Base-by-base conservation (phyloP, 345 rosid genomes). In the Draba incana region DNA sequence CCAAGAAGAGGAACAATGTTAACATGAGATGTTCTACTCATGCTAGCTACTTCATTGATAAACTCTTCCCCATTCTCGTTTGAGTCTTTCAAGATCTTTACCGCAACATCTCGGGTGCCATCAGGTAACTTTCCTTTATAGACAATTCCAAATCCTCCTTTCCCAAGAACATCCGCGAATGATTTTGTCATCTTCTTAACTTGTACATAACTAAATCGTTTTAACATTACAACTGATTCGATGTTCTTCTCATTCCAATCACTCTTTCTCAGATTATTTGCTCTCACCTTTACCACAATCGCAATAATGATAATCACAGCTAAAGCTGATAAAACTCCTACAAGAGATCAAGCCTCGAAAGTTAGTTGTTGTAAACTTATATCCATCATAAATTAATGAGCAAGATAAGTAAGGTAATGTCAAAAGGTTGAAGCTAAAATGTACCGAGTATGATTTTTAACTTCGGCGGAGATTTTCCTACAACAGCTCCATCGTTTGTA, bases 11-110 rank as follows among this genome's bases (percentile, higher is more conserved):
- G 4, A 2, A 82, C 86, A 3, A 84, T 51, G 48, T 84, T 82
- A 8, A 84, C 78, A 63, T 84, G 88, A 10, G 84, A 80, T 47
- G 86, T 84, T 45, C 77, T 78, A 47, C 72, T 68, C 72, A 68
- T 68, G 57, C 72, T 68, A 57, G 72, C 64, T 14, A 68, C 57
- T 57, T 68, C 72, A 28, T 68, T 68, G 49, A 68, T 78, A 62
- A 84, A 82, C 3, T 79, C 86, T 59, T 82, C 80, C 0, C 83
- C 86, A 6, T 79, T 57, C 5, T 55, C 80, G 3, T 64, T 48
- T 9, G 57, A 47, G 7, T 53, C 33, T 0, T 79, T 68, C 58
- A 76, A 23, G 71, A 79, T 70, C 72, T 76, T 79, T 33, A 79
- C 80, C 0, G 78, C 80, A 30, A 79, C 72, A 1, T 41, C 41